These are phyloP conservation scores for Boletus reticulatus DNA, from an alignment of 768 basidiomycete genomes.

Conservation along the genomic window DNA sequence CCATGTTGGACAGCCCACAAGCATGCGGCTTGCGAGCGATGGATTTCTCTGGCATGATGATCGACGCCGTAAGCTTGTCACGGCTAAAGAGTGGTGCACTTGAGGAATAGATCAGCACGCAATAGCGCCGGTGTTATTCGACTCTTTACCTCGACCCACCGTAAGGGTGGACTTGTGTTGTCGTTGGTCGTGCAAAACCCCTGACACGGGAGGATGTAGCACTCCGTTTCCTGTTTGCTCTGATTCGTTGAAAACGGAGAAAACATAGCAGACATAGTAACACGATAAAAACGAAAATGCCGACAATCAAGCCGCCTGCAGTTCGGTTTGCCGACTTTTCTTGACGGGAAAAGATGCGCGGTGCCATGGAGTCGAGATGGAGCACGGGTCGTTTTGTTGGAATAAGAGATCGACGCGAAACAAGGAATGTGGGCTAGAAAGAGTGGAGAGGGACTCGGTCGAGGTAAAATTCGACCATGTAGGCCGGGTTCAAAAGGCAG, in stretches of 20 bases:
- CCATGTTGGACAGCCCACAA: constrained; percentile 44
- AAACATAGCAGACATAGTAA: constrained; percentile 35
- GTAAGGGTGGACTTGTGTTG: background rate
- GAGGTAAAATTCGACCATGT: constrained; percentile 3
- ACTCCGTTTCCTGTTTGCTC: constrained; percentile 33
- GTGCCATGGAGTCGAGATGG: constrained; percentile 17
- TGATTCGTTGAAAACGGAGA: constrained; percentile 43
- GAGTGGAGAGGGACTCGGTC: constrained; percentile 4
- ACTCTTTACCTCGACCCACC: constrained; percentile 11
- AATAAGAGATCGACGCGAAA: background rate
- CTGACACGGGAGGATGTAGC: constrained; percentile 38
- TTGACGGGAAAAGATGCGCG: constrained; percentile 12
- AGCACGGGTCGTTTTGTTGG: background rate
- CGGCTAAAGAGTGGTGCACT: constrained; percentile 39
- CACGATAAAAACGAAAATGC: constrained; percentile 13
- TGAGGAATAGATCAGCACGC: background rate
- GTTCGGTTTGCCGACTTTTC: constrained; percentile 30
- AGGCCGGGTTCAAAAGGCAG: background rate
- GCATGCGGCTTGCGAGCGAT: constrained; percentile 36
- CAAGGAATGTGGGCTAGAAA: constrained; percentile 10
- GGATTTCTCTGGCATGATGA: constrained; percentile 54
- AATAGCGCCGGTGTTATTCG: background rate
- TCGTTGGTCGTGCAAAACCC: constrained; percentile 5
- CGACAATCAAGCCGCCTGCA: constrained; percentile 42
- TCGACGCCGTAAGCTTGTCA: constrained; percentile 39